These are phyloP conservation scores for Colletotrichum aenigma DNA, from an alignment of 2,329 filamentous ascomycete species.

Conservation along the genomic window DNA sequence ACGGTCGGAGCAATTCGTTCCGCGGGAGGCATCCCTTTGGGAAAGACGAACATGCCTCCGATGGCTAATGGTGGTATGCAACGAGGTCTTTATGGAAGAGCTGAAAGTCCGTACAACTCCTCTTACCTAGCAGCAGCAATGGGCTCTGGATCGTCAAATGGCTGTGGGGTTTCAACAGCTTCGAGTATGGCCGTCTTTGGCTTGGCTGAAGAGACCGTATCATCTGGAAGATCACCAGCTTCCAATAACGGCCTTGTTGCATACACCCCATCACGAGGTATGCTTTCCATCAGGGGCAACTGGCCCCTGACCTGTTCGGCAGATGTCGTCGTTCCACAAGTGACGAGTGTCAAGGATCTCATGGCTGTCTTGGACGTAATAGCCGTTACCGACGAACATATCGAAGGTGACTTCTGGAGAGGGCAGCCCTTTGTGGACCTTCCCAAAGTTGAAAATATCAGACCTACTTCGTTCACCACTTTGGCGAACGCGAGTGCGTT, in stretches of 20 bases:
- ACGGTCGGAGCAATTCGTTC: not conserved
- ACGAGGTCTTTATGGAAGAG: not conserved
- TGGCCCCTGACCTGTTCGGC: too few relatives aligned
- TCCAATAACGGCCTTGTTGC: not conserved
- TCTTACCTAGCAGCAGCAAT: not conserved
- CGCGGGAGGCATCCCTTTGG: not conserved
- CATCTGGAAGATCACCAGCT: not conserved
- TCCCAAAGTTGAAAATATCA: too few relatives aligned
- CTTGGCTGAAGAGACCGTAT: not conserved
- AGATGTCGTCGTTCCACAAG: too few relatives aligned
- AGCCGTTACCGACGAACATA: too few relatives aligned
- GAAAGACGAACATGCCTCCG: not conserved
- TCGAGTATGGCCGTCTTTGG: not conserved
- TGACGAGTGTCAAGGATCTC: too few relatives aligned
- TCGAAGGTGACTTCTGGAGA: too few relatives aligned
- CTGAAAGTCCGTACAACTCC: not conserved
- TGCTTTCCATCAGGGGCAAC: too few relatives aligned
- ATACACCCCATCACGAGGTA: too few relatives aligned
- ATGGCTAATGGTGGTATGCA: not conserved
- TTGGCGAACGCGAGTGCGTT: too few relatives aligned
- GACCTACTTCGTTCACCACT: too few relatives aligned
- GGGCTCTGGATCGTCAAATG: not conserved
- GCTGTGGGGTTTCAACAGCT: not conserved
- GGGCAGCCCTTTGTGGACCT: too few relatives aligned
- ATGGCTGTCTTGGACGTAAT: too few relatives aligned